Evolutionary conservation across 2,329 filamentous ascomycete species (phyloP).

Genomic region (Fonsecaea monophora): DNA sequence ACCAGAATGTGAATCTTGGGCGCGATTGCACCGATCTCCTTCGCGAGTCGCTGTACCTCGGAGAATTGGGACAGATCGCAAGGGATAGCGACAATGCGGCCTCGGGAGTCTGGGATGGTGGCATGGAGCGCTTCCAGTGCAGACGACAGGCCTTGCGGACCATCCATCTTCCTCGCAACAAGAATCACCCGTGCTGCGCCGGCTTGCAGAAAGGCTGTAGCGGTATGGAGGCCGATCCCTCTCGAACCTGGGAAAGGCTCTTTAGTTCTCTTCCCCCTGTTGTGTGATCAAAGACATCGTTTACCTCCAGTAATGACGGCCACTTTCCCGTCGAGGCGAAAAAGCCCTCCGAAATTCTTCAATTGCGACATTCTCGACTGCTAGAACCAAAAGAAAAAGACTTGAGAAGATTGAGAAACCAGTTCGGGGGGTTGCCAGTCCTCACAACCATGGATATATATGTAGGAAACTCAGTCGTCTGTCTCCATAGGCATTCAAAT

Average conservation of each 20-base stretch:
- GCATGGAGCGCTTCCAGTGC: no score
- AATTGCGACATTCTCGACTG: constrained; percentile 24
- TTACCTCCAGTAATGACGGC: constrained; percentile 34
- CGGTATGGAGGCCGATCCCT: background rate
- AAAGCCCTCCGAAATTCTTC: constrained; percentile 19
- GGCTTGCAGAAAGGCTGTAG: constrained; percentile 49
- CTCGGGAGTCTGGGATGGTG: no score
- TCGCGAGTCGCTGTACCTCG: constrained; percentile 31
- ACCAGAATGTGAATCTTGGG: constrained; percentile 49
- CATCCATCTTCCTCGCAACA: constrained; percentile 48
- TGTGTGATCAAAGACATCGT: background rate
- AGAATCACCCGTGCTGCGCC: constrained; percentile 51
- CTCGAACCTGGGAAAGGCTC: background rate
- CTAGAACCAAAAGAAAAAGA: no score
- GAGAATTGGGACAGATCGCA: no score
- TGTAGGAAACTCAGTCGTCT: no score
- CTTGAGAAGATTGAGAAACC: no score
- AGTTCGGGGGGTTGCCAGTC: no score
- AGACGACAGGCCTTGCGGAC: constrained; percentile 37
- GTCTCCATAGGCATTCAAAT: no score
- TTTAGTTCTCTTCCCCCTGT: background rate
- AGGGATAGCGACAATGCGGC: no score
- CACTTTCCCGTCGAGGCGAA: constrained; percentile 31
- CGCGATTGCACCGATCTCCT: constrained; percentile 45
- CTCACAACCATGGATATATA: no score